Evolutionary conservation across 768 basidiomycete species (phyloP), one percentile per base, ranked within the genome.

Genomic region (Pleurotus pulmonarius): DNA sequence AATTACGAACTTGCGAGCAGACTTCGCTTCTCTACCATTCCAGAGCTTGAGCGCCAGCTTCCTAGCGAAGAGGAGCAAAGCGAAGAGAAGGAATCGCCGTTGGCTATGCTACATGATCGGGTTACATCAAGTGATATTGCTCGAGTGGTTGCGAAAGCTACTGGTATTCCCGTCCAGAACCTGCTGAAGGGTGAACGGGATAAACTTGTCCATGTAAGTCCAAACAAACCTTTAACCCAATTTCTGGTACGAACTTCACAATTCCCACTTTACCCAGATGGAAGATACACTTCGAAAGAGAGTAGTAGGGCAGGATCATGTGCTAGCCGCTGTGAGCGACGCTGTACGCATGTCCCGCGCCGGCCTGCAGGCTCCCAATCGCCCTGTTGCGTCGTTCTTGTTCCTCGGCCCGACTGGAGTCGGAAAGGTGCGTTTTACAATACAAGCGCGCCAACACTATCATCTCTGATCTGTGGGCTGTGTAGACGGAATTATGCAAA

Each of bases 311-410:
- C 96, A 98, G 67, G 88, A 93, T 57, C 86, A 94, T 61, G 90
- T 93, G n/a, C 80, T 98, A 25, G 68, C 79, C 1, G 85, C 94
- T 4, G 84, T 97, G 60, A 87, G 89, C 57, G 90, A 97, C 63
- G 94, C 95, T 12, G 91, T 98, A 20, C 83, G 94, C 15, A 90
- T 98, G 51, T 96, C 94, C 26, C 85, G 95, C 49, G 92, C 94
- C 2, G 95, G 96, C 0, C 69, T 98, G 16, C 88, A 94, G 63
- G 89, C 91, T 1, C 90, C 92, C 5, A 90, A 90, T 61, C 77
- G 93, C 13, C 96, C 95, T 1, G 87, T 96, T 15, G 93, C 95
- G 3, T 93, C 91, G 1, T 95, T 97, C 83, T 75, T 97, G 44
- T 94, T 97, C 77, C 70, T 92, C 56, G 92, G 92, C 1, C 90